Percentiles rank a stretch among this genome's conserved stretches.
Conservation (phyloP, 2,329 filamentous ascomycete genomes). For the Sporothrix schenckii region DNA sequence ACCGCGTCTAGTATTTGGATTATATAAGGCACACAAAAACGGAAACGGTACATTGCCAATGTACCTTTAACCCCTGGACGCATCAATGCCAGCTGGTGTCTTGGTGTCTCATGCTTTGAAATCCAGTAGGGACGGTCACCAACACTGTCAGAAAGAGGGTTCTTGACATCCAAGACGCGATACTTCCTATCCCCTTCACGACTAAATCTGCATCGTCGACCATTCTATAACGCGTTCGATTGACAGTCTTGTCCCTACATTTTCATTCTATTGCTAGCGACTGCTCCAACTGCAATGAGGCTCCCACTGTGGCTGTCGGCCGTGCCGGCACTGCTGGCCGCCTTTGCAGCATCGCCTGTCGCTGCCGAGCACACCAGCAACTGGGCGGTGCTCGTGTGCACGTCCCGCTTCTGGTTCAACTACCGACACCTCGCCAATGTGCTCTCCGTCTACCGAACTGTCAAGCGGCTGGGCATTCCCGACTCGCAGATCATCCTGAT, state of each 20-base stretch:
- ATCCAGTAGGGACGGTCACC: background rate
- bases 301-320: slow-evolving; percentile 46
- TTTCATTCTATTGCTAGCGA: background rate
- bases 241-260: background rate
- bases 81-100: slow-evolving; percentile 15
- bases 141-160: slow-evolving; percentile 1
- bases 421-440: slow-evolving; percentile 98
- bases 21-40: background rate
- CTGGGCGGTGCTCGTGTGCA: slow-evolving; percentile 98
- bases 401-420: slow-evolving; percentile 99
- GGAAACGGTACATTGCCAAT: background rate
- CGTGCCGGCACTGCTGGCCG: slow-evolving; percentile 52
- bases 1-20: background rate
- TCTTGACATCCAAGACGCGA: background rate
- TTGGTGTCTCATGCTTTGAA: slow-evolving; percentile 21
- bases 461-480: slow-evolving; percentile 95
- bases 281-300: slow-evolving; percentile 51
- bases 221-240: background rate
- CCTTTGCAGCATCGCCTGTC: slow-evolving; percentile 52
- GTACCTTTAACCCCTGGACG: slow-evolving; percentile 18
- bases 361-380: slow-evolving; percentile 88
- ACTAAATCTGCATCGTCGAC: background rate
- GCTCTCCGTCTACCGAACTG: slow-evolving; percentile 93
- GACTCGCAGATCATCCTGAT: slow-evolving; percentile 99
- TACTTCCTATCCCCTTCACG: background rate